Evolutionary conservation across 352 stramenopile genomes (phyloP).

Genomic region (Discostella stelligera): DNA sequence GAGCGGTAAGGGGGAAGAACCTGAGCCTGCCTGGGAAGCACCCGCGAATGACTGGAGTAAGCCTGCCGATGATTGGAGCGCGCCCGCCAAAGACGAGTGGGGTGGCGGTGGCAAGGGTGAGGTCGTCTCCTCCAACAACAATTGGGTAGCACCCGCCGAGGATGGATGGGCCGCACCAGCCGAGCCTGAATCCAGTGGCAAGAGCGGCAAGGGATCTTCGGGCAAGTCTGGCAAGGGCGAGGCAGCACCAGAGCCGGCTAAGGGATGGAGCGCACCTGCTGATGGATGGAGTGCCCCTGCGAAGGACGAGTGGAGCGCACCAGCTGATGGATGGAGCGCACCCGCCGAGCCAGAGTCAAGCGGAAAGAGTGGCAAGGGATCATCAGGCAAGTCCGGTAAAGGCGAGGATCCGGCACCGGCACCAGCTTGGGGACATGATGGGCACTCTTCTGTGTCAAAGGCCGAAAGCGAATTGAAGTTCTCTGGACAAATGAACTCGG

Average conservation of each 20-base stretch:
- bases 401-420: not conserved
- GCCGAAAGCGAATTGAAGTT: conserved; percentile 12
- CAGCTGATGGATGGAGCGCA: not conserved
- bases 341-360: not conserved
- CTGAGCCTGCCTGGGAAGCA: not conserved
- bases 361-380: not conserved
- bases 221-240: not conserved
- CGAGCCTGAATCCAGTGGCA: not conserved
- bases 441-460: not conserved
- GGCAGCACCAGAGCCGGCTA: not conserved
- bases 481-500: not conserved
- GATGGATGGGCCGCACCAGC: not conserved
- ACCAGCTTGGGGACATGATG: not conserved
- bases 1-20: not conserved
- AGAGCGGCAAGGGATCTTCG: not conserved
- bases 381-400: not conserved
- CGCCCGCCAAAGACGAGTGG: not conserved
- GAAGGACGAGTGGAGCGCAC: too few relatives aligned
- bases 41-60: not conserved
- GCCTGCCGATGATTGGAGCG: not conserved
- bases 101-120: not conserved
- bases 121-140: not conserved
- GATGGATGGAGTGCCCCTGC: too few relatives aligned
- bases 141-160: not conserved
- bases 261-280: not conserved